These are phyloP conservation scores for Iberis pinnata DNA, from an alignment of 345 rosid species.

Conservation along the genomic window DNA sequence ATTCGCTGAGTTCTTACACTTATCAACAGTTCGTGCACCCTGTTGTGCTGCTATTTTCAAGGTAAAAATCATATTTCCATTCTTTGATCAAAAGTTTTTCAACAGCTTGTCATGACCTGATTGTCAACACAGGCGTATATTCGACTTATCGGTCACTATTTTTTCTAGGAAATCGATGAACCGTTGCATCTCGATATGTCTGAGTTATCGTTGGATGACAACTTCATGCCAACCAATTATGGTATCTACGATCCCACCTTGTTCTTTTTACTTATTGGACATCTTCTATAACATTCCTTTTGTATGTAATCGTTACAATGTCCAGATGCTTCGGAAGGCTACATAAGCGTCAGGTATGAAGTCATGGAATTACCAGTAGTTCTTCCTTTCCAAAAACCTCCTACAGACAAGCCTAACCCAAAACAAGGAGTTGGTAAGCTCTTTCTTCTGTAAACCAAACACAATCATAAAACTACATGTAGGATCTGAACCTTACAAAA, in stretches of 20 bases:
- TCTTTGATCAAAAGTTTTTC: no score
- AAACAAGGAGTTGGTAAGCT: slow-evolving; percentile 90
- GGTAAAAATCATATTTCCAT: slow-evolving; percentile 29
- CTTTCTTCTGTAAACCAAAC: slow-evolving; percentile 11
- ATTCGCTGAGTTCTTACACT: slow-evolving; percentile 89
- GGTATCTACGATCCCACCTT: slow-evolving; percentile 35
- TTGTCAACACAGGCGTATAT: slow-evolving; percentile 2
- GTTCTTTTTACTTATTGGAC: neutral
- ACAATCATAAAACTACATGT: neutral
- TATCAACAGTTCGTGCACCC: slow-evolving; percentile 76
- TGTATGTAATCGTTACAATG: neutral
- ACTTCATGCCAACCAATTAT: slow-evolving; percentile 59
- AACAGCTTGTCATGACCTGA: no score
- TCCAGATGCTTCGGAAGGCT: slow-evolving; percentile 64
- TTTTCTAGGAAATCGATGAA: slow-evolving; percentile 77
- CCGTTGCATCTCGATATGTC: slow-evolving; percentile 82
- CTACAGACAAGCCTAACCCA: slow-evolving; percentile 82
- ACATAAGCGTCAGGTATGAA: slow-evolving; percentile 67
- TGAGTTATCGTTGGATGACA: slow-evolving; percentile 59
- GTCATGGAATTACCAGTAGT: slow-evolving; percentile 69
- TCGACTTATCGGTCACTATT: neutral
- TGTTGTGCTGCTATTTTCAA: slow-evolving; percentile 85
- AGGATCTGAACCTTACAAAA: slow-evolving; percentile 1
- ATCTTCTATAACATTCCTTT: neutral
- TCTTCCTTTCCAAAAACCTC: slow-evolving; percentile 82